phyloP scores from a whole-genome alignment of 306 rosid genomes.

The Spatholobus suberectus region DNA sequence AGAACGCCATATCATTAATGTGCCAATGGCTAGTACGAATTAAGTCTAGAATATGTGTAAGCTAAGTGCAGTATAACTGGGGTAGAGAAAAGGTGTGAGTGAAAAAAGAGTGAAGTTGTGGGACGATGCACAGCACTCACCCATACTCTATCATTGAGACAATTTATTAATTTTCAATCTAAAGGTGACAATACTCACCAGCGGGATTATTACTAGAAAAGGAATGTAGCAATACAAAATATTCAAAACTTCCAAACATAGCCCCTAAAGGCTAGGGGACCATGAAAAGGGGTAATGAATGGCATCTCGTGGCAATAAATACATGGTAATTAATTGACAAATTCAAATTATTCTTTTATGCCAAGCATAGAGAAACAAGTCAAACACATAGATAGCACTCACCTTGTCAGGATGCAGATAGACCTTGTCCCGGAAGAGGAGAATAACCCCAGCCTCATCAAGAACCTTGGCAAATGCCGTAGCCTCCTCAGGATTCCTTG shows the following conservation, averaged over 20 bases:
- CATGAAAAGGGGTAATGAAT: conserved; percentile 20
- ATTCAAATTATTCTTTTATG: background rate
- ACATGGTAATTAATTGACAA: background rate
- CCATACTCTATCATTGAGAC: background rate
- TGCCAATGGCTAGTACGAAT: background rate
- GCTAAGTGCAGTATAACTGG: background rate
- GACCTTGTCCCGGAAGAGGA: conserved; percentile 89
- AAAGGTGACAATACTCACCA: background rate
- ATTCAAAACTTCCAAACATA: background rate
- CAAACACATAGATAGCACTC: background rate
- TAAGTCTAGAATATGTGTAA: background rate
- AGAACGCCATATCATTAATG: background rate
- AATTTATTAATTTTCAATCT: background rate
- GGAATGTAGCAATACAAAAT: background rate
- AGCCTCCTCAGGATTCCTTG: conserved; percentile 79
- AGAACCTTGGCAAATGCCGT: conserved; percentile 69
- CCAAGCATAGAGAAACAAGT: conserved; percentile 8
- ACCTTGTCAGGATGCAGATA: conserved; percentile 95
- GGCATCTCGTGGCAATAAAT: background rate
- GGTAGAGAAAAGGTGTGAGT: background rate
- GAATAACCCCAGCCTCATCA: conserved; percentile 91
- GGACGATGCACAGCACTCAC: background rate
- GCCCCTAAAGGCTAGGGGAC: background rate
- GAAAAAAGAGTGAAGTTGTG: conserved; percentile 1
- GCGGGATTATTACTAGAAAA: background rate